Base-by-base conservation (phyloP, 495 filamentous ascomycete genomes). In the Glarea lozoyensis region DNA sequence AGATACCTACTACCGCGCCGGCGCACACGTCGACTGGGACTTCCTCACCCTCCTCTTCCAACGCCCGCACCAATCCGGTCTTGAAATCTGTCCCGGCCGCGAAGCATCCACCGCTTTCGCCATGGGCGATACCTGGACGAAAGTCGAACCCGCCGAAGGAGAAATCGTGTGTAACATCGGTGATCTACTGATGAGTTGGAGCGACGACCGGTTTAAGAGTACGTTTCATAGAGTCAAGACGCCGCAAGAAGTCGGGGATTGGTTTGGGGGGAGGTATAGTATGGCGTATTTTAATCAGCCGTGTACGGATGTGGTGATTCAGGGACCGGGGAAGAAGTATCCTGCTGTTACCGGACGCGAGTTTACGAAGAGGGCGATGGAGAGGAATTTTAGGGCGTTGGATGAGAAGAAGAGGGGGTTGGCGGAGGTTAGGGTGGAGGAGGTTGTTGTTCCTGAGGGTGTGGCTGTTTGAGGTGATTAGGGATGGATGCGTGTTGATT, bases 231-330 rank as follows among this genome's bases (percentile, higher is more conserved):
- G 76, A 1, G 75, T 79, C 22, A 73, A 73, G 59, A 75, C 76
- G 29, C 76, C 77, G 10, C 63, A 60, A 21, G 46, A 25, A 22
- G 43, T 56, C 0, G 63, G 60, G 2, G 78, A 80, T 47, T 75
- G 70, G 56, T 79, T 68, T 48, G 70, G 71, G 22, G 61, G 67
- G 47, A 63, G 79, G 38, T 81, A 81, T 50, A 77, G 72, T 50
- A 74, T 83, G 46, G 79, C 77, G 33, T 82, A 69, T 38, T 83
- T 83, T 53, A 82, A 81, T 42, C 78, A 82, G 57, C 73, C 79
- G 2, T 72, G 69, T 53, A 69, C 66, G 52, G 68, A 79, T 60
- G 63, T 69, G n/a, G 55, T 64, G 41, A 77, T 81, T 42, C 73
- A 78, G 46, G 78, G 76, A 2, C 76, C 77, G 10, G 19, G 57